These are phyloP conservation scores for Vitis cinerea DNA, from an alignment of 164 flowering plant genomes.

Conservation along the genomic window DNA sequence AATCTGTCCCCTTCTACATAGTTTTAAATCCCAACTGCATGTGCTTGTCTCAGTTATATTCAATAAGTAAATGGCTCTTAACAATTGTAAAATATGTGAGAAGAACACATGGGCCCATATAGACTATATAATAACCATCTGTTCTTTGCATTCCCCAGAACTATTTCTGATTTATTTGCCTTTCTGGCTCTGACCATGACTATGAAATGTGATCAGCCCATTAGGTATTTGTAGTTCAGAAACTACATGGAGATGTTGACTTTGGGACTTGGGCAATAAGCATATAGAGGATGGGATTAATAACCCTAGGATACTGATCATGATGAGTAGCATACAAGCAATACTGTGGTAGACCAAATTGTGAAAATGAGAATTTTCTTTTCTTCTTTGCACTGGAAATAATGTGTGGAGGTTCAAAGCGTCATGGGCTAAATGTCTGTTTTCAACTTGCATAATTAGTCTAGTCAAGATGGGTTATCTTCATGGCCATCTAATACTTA, in stretches of 20 bases:
- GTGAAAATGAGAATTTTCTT: too few relatives aligned
- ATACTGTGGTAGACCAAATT: too few relatives aligned
- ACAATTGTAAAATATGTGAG: background rate
- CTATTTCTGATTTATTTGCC: background rate
- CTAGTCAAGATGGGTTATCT: constrained; percentile 27
- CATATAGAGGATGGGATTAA: too few relatives aligned
- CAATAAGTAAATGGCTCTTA: background rate
- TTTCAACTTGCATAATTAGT: constrained; percentile 23
- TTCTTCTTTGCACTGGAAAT: too few relatives aligned
- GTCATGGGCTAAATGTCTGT: background rate
- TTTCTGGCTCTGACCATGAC: background rate
- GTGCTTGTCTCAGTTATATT: constrained; percentile 17
- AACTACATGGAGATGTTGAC: too few relatives aligned
- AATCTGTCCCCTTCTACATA: constrained; percentile 10
- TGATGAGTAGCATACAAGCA: too few relatives aligned
- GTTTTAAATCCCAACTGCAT: constrained; percentile 15
- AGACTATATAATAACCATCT: background rate
- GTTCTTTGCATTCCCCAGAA: background rate
- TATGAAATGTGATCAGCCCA: too few relatives aligned
- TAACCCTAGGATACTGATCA: too few relatives aligned
- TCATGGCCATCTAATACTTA: constrained; percentile 8
- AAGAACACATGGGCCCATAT: background rate
- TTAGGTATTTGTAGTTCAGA: too few relatives aligned
- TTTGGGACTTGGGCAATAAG: too few relatives aligned
- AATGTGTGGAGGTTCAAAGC: background rate